Percentiles rank a stretch among this genome's conserved stretches.
These are phyloP conservation scores for Myochromella boudieri DNA, from an alignment of 768 basidiomycete species.

Conservation along the genomic window DNA sequence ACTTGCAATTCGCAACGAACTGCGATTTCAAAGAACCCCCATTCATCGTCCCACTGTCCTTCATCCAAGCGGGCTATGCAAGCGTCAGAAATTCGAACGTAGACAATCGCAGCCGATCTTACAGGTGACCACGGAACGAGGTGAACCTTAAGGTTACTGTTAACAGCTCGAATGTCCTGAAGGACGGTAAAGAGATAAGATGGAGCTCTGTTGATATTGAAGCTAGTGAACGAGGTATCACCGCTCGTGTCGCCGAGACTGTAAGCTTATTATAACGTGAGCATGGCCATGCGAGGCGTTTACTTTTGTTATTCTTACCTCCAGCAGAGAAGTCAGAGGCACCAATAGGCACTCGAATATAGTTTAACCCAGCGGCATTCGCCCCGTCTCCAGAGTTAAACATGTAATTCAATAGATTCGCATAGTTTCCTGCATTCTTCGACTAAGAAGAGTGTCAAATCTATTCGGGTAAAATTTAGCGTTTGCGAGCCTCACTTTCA, in stretches of 20 bases:
- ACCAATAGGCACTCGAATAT: conserved; percentile 69
- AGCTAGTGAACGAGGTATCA: conserved; percentile 57
- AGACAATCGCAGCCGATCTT: conserved; percentile 26
- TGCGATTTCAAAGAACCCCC: conserved; percentile 58
- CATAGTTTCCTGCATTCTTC: conserved; percentile 56
- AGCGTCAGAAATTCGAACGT: too few species aligned
- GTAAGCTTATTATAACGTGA: conserved; percentile 42
- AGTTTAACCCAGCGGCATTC: conserved; percentile 65
- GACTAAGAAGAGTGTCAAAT: conserved; percentile 27
- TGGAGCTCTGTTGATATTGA: conserved; percentile 59
- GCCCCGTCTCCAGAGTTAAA: conserved; percentile 64
- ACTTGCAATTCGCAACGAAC: conserved; percentile 49
- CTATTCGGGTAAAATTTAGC: background rate
- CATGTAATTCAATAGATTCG: conserved; percentile 54
- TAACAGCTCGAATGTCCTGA: conserved; percentile 61
- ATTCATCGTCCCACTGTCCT: conserved; percentile 61
- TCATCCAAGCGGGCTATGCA: conserved; percentile 85
- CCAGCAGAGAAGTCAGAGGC: conserved; percentile 71
- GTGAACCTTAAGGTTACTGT: conserved; percentile 52
- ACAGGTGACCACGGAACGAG: conserved; percentile 78
- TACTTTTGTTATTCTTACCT: conserved; percentile 30
- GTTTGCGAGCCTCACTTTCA: conserved; percentile 49
- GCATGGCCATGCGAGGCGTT: background rate
- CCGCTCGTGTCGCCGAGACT: conserved; percentile 64
- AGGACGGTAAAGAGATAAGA: conserved; percentile 64